A percentile compares a stretch with the other conserved stretches of the same genome.
Evolutionary conservation across 2,329 filamentous ascomycete genomes (phyloP).

Genomic region (Pseudogymnoascus sp.): DNA sequence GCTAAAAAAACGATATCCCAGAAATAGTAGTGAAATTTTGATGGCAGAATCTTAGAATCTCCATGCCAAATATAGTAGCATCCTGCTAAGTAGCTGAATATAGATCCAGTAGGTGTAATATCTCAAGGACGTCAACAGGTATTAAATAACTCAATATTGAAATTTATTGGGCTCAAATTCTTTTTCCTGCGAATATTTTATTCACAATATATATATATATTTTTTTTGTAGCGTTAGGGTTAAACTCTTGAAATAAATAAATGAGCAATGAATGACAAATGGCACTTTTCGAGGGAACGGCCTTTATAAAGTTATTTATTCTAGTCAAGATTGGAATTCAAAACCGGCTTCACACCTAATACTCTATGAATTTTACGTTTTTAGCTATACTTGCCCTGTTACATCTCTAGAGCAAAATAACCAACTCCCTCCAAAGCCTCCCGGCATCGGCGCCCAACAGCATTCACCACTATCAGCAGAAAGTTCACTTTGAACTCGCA

Average conservation of each 20-base stretch:
- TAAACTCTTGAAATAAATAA: neutral
- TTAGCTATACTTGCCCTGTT: too few species aligned
- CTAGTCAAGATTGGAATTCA: too few species aligned
- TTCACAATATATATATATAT: too few species aligned
- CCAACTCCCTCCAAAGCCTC: slow-evolving; percentile 12
- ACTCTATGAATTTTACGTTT: neutral
- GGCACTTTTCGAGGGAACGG: neutral
- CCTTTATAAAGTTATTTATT: neutral
- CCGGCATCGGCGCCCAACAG: slow-evolving; percentile 11
- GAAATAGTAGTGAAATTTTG: neutral
- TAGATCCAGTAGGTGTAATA: neutral
- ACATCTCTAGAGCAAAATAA: slow-evolving; percentile 10
- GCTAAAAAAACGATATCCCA: neutral
- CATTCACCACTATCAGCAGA: slow-evolving; percentile 10
- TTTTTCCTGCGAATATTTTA: neutral
- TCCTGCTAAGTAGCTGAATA: neutral
- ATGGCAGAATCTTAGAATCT: neutral
- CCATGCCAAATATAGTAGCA: neutral
- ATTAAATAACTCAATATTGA: neutral
- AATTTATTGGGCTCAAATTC: neutral
- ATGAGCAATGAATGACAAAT: neutral
- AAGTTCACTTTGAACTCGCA: slow-evolving; percentile 11
- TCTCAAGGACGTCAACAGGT: neutral
- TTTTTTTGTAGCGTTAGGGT: neutral
- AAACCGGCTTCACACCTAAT: neutral